Conservation (phyloP, 2,329 filamentous ascomycete genomes). For the Clonostachys sp. region DNA sequence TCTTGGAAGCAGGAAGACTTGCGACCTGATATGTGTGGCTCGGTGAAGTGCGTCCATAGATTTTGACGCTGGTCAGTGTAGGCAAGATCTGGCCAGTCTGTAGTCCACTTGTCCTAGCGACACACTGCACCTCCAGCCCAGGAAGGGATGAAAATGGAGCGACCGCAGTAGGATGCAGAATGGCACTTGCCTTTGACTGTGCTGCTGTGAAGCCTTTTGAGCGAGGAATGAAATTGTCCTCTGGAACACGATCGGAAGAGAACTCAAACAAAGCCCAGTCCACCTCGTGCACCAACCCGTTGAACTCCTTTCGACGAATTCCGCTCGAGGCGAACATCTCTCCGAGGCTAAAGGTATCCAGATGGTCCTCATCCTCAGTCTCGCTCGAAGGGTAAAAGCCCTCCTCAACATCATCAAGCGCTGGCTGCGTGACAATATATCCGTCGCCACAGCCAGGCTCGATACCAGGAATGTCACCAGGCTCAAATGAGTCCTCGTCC, state of each 20-base stretch:
- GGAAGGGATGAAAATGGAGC: conserved; percentile 59
- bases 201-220: conserved; percentile 7
- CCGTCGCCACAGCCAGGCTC: conserved; percentile 70
- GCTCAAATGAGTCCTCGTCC: conserved; percentile 53
- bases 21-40: conserved; percentile 65
- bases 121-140: conserved; percentile 77
- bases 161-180: conserved; percentile 51
- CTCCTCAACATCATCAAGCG: conserved; percentile 78
- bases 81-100: conserved; percentile 74
- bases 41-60: conserved; percentile 78
- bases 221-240: conserved; percentile 63
- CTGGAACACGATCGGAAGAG: conserved; percentile 63
- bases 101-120: conserved; percentile 80
- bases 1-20: conserved; percentile 21
- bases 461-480: conserved; percentile 75
- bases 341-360: conserved; percentile 76
- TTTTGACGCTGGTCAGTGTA: conserved; percentile 78
- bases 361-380: conserved; percentile 73
- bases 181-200: conserved; percentile 13
- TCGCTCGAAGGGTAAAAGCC: conserved; percentile 75
- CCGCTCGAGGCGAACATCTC: conserved; percentile 87
- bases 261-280: conserved; percentile 94
- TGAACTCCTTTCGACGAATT: conserved; percentile 69
- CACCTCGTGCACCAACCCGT: conserved; percentile 80
- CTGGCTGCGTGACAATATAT: conserved; percentile 85